Evolutionary conservation across 495 filamentous ascomycete species (phyloP).

Genomic region (Platismatia glauca): DNA sequence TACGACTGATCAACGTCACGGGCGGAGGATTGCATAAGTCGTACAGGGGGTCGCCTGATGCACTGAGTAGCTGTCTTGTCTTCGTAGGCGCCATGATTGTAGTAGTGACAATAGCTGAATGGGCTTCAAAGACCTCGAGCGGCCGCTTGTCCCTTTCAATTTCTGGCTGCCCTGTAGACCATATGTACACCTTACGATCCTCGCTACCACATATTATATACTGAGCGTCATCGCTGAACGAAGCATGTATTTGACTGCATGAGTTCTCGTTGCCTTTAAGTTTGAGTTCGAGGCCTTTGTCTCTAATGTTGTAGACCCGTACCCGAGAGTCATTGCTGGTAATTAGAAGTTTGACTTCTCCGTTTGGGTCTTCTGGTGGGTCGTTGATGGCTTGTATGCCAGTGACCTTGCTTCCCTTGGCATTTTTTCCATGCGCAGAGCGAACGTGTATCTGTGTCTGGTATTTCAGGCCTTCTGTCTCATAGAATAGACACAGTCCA

Average conservation of each 20-base stretch:
- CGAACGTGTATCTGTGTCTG: constrained; percentile 80
- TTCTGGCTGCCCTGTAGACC: constrained; percentile 53
- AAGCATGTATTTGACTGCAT: constrained; percentile 84
- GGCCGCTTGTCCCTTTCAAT: constrained; percentile 65
- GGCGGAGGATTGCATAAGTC: constrained; percentile 95
- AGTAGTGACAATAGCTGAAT: constrained; percentile 78
- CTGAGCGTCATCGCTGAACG: constrained; percentile 77
- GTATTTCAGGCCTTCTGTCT: constrained; percentile 84
- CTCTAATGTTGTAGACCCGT: constrained; percentile 78
- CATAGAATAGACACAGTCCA: constrained; percentile 84
- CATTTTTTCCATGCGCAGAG: constrained; percentile 82
- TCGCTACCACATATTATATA: constrained; percentile 93
- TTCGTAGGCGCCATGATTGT: constrained; percentile 74
- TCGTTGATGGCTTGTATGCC: constrained; percentile 72
- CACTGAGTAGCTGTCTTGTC: constrained; percentile 65
- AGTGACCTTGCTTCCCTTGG: constrained; percentile 95
- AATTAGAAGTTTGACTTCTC: constrained; percentile 76
- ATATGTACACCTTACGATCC: constrained; percentile 81
- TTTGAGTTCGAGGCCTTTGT: constrained; percentile 78
- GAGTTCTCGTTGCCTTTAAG: constrained; percentile 88
- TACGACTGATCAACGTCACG: constrained; percentile 69
- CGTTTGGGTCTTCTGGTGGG: constrained; percentile 52
- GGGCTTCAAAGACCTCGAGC: constrained; percentile 81
- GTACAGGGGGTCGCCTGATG: constrained; percentile 85
- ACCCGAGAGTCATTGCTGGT: constrained; percentile 94